A percentile compares a stretch with the other conserved stretches of the same genome.
Conservation (phyloP, 106 monocot species). For the Apostasia ramifera region DNA sequence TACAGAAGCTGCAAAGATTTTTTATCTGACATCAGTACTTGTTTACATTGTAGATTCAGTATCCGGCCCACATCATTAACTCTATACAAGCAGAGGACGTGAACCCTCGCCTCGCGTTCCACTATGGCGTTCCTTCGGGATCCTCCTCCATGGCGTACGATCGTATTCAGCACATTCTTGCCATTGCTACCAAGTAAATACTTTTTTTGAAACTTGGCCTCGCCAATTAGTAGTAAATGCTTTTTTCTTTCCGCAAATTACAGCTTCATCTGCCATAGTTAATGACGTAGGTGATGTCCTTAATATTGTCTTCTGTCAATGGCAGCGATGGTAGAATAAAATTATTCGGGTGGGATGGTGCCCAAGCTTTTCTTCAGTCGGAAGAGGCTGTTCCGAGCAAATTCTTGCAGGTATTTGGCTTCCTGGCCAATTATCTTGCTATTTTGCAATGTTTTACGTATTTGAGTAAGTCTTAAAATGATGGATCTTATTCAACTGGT, state of each 20-base stretch:
- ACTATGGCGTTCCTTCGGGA: conserved; percentile 69
- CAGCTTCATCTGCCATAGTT: background rate
- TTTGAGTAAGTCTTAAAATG: background rate
- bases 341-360: conserved; percentile 59
- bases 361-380: conserved; percentile 77
- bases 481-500: too few species aligned
- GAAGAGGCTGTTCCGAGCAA: conserved; percentile 45
- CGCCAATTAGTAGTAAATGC: background rate
- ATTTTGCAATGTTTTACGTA: background rate
- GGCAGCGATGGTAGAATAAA: conserved; percentile 81
- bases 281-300: background rate
- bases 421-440: background rate
- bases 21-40: too few species aligned
- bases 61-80: conserved; percentile 12
- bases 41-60: background rate
- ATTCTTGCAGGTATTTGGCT: conserved; percentile 58
- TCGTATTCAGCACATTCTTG: conserved; percentile 57
- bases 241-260: background rate
- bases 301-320: background rate
- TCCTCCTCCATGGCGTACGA: conserved; percentile 61
- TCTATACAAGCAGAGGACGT: conserved; percentile 54
- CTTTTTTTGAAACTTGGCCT: background rate
- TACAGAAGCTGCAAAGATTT: too few species aligned
- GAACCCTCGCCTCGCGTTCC: conserved; percentile 51
- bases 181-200: conserved; percentile 57